Evolutionary conservation across 148 eudicot genomes (phyloP), one percentile per base, ranked within the genome.

Genomic region (Camellia granthamiana): DNA sequence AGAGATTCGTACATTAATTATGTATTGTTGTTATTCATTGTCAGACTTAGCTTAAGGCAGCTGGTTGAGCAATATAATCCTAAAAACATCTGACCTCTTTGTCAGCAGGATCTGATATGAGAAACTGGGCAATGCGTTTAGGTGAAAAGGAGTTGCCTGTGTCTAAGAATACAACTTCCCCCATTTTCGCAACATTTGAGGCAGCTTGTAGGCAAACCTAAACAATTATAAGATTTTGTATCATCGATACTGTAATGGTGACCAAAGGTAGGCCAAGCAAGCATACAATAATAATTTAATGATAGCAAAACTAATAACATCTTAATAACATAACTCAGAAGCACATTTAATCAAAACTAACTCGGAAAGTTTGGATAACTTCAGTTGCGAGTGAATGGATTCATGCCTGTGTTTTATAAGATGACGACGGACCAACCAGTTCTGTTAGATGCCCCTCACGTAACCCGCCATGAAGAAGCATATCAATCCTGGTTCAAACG

Each of bases 361-460:
- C 41, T 54, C 9, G 38, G 19, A 16, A 13, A 13, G 16, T 15
- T 62, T 10, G 18, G 69, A 65, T 72, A 72, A 44, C 7, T 75
- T 63, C n/a, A 55, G n/a, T 64, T 15, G 49, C 21, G 21, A 4
- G 23, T 41, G 5, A 69, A 72, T 60, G 46, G 62, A 73, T 38
- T 76, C 88, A 61, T 83, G 87, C 98, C 87, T 95, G 98, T 64
- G 98, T 95, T 91, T 95, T 95, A 42, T 92, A 91, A 59, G 98
- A 95, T 11, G 93, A 93, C n/a, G 98, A 90, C 23, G 92, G 89
- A 58, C 98, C 98, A 83, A 95, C 98, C 78, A 95, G 78, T 86
- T 95, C 98, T 60, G 90, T 93, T 66, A 95, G 79, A 83, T 87
- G 81, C 21, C 98, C 98, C 80, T 81, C 84, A 52, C 87, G 81